Percentiles rank a stretch among this genome's conserved stretches.
phyloP scores from a whole-genome alignment of 257 asterid species.

The Nicotiana obtusifolia region DNA sequence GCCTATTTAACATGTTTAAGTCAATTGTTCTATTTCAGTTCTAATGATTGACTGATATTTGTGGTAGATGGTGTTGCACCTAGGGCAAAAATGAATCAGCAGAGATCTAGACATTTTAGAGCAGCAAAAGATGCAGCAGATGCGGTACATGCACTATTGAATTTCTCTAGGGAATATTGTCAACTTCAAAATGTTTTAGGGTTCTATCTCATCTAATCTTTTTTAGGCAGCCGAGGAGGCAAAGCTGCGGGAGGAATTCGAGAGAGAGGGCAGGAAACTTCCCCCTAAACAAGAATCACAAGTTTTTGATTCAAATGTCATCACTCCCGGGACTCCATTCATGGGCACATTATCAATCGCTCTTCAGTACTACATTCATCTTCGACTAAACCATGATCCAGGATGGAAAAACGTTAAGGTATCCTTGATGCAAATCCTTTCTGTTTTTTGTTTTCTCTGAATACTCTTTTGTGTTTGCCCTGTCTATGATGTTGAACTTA shows the following conservation, averaged over 20 bases:
- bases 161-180: background rate
- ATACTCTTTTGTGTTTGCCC: background rate
- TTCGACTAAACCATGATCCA: slow-evolving; percentile 74
- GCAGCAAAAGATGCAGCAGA: slow-evolving; percentile 97
- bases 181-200: background rate
- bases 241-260: slow-evolving; percentile 77
- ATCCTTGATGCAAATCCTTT: background rate
- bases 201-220: slow-evolving; percentile 8
- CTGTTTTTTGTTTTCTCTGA: background rate
- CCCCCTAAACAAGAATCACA: slow-evolving; percentile 84
- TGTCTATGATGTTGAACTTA: background rate
- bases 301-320: slow-evolving; percentile 79
- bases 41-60: slow-evolving; percentile 12
- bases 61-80: slow-evolving; percentile 94
- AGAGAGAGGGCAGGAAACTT: slow-evolving; percentile 80
- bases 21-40: slow-evolving; percentile 12
- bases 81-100: slow-evolving; percentile 98
- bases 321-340: slow-evolving; percentile 92
- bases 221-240: slow-evolving; percentile 90
- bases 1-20: background rate
- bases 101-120: slow-evolving; percentile 90
- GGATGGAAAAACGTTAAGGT: slow-evolving; percentile 97
- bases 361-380: slow-evolving; percentile 78
- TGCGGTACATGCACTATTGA: slow-evolving; percentile 42
- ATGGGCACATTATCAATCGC: slow-evolving; percentile 87